Percentiles rank a stretch among this genome's conserved stretches.
Evolutionary conservation across 768 basidiomycete genomes (phyloP).

Genomic region (Mrakia hoshinonis): DNA sequence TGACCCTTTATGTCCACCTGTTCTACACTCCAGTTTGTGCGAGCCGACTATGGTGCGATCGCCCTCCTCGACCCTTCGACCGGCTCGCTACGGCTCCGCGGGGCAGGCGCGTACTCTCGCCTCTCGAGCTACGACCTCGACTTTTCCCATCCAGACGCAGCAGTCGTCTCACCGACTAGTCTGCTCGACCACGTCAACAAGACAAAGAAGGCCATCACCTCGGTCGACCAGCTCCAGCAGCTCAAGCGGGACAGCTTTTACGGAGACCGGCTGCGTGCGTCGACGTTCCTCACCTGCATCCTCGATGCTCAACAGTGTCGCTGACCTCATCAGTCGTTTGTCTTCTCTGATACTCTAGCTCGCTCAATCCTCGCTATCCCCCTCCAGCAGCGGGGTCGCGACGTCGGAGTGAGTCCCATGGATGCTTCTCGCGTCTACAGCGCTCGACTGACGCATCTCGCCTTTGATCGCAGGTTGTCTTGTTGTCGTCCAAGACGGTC

Average conservation of each 20-base stretch:
- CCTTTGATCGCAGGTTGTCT: background rate
- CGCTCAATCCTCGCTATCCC: background rate
- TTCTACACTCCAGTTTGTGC: background rate
- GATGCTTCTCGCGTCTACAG: too few relatives aligned
- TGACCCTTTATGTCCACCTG: too few relatives aligned
- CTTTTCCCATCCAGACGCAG: background rate
- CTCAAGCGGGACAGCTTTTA: background rate
- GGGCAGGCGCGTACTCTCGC: background rate
- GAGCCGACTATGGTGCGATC: conserved; percentile 10
- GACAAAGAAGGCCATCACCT: background rate
- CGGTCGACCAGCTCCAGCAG: background rate
- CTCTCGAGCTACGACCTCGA: background rate
- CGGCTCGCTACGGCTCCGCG: background rate
- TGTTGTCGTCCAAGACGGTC: background rate
- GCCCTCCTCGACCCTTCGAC: background rate
- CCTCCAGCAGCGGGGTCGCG: background rate
- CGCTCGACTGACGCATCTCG: too few relatives aligned
- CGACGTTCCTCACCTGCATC: too few relatives aligned
- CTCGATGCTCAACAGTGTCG: too few relatives aligned
- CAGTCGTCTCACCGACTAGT: background rate
- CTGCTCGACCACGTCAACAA: background rate
- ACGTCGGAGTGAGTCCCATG: background rate
- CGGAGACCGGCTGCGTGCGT: background rate
- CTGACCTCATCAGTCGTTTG: too few relatives aligned
- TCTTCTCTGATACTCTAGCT: background rate